A percentile compares a stretch with the other conserved stretches of the same genome.
Conservation (phyloP, 2,329 filamentous ascomycete genomes). For the Daldinia sp. region DNA sequence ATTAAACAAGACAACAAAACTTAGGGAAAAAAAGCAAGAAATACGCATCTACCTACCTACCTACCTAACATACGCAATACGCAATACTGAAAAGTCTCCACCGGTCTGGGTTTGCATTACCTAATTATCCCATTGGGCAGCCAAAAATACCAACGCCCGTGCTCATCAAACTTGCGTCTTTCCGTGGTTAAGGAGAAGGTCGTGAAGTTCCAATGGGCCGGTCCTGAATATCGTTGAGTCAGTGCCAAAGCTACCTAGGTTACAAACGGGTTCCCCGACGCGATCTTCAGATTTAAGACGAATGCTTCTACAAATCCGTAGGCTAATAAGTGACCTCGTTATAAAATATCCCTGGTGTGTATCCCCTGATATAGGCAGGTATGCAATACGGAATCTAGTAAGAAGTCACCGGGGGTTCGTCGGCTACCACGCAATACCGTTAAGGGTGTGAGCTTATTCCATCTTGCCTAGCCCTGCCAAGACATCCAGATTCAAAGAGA, state of each 20-base stretch:
- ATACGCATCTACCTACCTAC: conserved; percentile 12
- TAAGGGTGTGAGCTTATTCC: conserved; percentile 30
- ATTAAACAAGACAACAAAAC: conserved; percentile 17
- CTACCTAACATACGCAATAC: conserved; percentile 18
- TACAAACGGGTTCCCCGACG: conserved; percentile 18
- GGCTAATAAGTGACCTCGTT: conserved; percentile 25
- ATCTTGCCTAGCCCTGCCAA: conserved; percentile 32
- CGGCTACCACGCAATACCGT: conserved; percentile 21
- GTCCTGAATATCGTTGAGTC: conserved; percentile 19
- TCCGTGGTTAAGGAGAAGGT: conserved; percentile 7
- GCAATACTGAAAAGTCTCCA: conserved; percentile 6
- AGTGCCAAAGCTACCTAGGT: conserved; percentile 8
- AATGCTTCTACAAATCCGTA: conserved; percentile 18
- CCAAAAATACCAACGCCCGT: conserved; percentile 6
- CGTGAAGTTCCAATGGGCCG: conserved; percentile 18
- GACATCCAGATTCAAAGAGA: conserved; percentile 33
- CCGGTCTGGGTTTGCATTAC: conserved; percentile 12
- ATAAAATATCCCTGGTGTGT: conserved; percentile 9
- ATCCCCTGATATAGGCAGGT: conserved; percentile 22
- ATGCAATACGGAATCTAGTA: conserved; percentile 32
- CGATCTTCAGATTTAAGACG: conserved; percentile 34
- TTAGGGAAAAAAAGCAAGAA: conserved; percentile 4
- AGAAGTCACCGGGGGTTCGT: conserved; percentile 21
- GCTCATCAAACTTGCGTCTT: conserved; percentile 21
- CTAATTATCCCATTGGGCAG: conserved; percentile 19